Evolutionary conservation across 352 stramenopile genomes (phyloP).

Genomic region (Phytopythium chamaehyphon): DNA sequence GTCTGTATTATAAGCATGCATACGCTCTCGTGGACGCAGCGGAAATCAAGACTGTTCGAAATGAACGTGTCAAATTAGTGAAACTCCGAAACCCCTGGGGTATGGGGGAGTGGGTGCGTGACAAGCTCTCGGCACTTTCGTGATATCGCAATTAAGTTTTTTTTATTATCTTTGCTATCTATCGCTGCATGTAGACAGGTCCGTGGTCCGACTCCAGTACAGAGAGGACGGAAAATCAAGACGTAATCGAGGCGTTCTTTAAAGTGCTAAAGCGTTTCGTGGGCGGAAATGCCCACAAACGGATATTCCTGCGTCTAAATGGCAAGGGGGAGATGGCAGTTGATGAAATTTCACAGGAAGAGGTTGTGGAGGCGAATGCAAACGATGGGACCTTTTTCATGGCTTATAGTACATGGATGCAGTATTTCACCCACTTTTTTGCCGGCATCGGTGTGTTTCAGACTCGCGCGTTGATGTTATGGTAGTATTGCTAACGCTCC

Average conservation of each 20-base stretch:
- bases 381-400: slow-evolving; percentile 93
- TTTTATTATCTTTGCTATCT: slow-evolving; percentile 1
- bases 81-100: slow-evolving; percentile 90
- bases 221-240: slow-evolving; percentile 74
- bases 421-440: slow-evolving; percentile 90
- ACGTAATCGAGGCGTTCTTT: slow-evolving; percentile 73
- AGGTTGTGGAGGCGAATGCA: slow-evolving; percentile 74
- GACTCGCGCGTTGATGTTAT: neutral
- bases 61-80: slow-evolving; percentile 54
- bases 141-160: too few relatives aligned
- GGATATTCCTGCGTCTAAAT: slow-evolving; percentile 55
- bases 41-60: slow-evolving; percentile 57
- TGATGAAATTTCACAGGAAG: slow-evolving; percentile 67
- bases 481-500: neutral
- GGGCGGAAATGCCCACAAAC: slow-evolving; percentile 60
- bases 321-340: slow-evolving; percentile 41
- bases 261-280: slow-evolving; percentile 64
- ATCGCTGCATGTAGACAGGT: slow-evolving; percentile 40
- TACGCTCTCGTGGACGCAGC: slow-evolving; percentile 81
- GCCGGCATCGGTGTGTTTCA: slow-evolving; percentile 68
- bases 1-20: slow-evolving; percentile 85
- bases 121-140: too few relatives aligned
- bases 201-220: slow-evolving; percentile 80
- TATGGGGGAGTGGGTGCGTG: slow-evolving; percentile 88
- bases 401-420: slow-evolving; percentile 82